A percentile compares a stretch with the other conserved stretches of the same genome.
phyloP scores from a whole-genome alignment of 2,329 filamentous ascomycete genomes.

The Rhynchosporium agropyri region DNA sequence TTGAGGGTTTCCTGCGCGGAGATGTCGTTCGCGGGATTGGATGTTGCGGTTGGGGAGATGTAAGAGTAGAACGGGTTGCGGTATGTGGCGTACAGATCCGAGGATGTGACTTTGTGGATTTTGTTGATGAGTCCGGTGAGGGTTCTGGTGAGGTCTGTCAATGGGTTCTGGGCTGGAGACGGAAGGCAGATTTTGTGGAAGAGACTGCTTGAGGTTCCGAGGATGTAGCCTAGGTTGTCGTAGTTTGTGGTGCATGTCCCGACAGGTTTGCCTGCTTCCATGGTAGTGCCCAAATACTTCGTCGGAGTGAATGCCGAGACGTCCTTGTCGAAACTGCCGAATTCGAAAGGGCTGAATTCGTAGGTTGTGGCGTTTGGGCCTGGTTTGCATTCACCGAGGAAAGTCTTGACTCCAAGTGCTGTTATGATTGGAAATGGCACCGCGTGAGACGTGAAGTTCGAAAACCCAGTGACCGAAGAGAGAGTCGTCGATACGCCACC shows the following conservation, averaged over 20 bases:
- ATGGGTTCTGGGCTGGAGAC: slow-evolving; percentile 27
- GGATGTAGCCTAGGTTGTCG: slow-evolving; percentile 52
- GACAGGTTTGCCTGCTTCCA: slow-evolving; percentile 51
- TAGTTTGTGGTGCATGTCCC: slow-evolving; percentile 49
- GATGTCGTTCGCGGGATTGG: slow-evolving; percentile 47
- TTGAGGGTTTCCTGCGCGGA: slow-evolving; percentile 43
- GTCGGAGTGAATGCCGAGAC: slow-evolving; percentile 62
- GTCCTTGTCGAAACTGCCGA: slow-evolving; percentile 64
- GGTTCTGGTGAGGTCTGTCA: slow-evolving; percentile 27
- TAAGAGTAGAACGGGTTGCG: slow-evolving; percentile 55
- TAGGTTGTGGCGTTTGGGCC: slow-evolving; percentile 59
- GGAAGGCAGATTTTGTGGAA: slow-evolving; percentile 42
- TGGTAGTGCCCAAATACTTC: slow-evolving; percentile 61
- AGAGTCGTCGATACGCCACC: slow-evolving; percentile 32
- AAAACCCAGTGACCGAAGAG: slow-evolving; percentile 37
- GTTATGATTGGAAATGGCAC: slow-evolving; percentile 52
- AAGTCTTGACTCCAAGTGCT: slow-evolving; percentile 44
- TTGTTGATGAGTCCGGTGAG: slow-evolving; percentile 41
- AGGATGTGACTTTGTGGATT: slow-evolving; percentile 38
- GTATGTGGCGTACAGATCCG: slow-evolving; percentile 50
- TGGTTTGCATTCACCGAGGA: slow-evolving; percentile 44
- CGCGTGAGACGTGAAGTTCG: slow-evolving; percentile 46
- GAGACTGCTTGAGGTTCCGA: slow-evolving; percentile 49
- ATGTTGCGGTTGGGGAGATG: slow-evolving; percentile 33
- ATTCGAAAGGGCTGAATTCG: slow-evolving; percentile 68